phyloP scores from a whole-genome alignment of 2,329 filamentous ascomycete genomes.

The Paraphaeosphaeria sporulosa region DNA sequence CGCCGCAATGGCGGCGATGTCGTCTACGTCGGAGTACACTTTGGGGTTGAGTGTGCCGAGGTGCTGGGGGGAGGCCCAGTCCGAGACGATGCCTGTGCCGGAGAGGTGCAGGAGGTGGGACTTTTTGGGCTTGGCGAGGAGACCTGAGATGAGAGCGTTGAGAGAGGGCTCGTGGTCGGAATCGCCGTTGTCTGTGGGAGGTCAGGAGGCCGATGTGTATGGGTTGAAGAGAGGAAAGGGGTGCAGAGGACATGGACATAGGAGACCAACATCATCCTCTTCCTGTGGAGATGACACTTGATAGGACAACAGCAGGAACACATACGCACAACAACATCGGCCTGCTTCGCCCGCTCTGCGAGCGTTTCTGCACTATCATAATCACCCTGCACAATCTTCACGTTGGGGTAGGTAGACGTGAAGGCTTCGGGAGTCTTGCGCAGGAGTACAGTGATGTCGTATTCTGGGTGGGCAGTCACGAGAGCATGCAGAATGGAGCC shows the following conservation, averaged over 20 bases:
- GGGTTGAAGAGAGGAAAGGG: no score
- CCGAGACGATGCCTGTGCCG: conserved; percentile 62
- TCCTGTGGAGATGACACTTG: not conserved
- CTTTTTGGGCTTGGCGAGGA: conserved; percentile 54
- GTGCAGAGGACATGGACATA: no score
- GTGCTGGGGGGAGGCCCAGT: conserved; percentile 48
- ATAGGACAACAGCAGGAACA: not conserved
- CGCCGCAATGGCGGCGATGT: conserved; percentile 60
- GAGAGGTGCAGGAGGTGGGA: conserved; percentile 62
- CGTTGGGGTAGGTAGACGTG: conserved; percentile 47
- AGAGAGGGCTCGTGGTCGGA: conserved; percentile 40
- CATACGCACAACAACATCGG: conserved; percentile 59
- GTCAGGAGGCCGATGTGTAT: not conserved
- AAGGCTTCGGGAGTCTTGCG: conserved; percentile 46
- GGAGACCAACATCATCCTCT: not conserved
- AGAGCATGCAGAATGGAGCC: conserved; percentile 60
- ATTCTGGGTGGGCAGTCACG: conserved; percentile 56
- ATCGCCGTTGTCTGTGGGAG: conserved; percentile 34
- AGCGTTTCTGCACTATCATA: conserved; percentile 56
- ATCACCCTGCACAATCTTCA: conserved; percentile 58
- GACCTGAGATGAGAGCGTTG: conserved; percentile 60
- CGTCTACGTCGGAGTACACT: conserved; percentile 65
- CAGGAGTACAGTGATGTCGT: conserved; percentile 55
- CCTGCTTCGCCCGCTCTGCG: conserved; percentile 54
- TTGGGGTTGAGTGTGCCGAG: conserved; percentile 43